A percentile compares a stretch with the other conserved stretches of the same genome.
Evolutionary conservation across 208 protist species (phyloP).

Genomic region (Acanthamoeba healyi): DNA sequence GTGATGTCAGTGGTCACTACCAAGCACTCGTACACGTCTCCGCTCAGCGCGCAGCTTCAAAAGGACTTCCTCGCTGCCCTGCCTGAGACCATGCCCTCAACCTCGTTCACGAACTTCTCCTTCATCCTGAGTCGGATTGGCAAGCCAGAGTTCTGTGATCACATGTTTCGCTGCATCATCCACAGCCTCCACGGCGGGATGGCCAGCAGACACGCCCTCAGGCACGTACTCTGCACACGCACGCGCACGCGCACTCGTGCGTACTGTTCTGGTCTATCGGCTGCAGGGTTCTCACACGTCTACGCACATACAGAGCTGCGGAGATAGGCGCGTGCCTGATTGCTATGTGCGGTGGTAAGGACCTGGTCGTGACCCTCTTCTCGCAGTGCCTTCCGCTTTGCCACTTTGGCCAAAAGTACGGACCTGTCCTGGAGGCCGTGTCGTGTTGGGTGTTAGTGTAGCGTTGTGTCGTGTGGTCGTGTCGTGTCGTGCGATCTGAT

Average conservation of each 20-base stretch:
- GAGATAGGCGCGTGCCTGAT: slow-evolving; percentile 23
- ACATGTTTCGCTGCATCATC: slow-evolving; percentile 43
- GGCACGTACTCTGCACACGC: not conserved
- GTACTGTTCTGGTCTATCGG: too few relatives aligned
- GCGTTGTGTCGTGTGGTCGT: too few relatives aligned
- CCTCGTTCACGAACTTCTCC: not conserved
- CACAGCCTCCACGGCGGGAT: slow-evolving; percentile 37
- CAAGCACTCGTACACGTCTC: not conserved
- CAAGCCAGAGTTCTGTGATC: slow-evolving; percentile 30
- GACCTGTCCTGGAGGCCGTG: not conserved
- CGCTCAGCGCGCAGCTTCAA: not conserved
- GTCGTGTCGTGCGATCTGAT: too few relatives aligned
- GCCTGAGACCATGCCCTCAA: slow-evolving; percentile 10
- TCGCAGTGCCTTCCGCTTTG: slow-evolving; percentile 1
- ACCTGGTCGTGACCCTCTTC: slow-evolving; percentile 16
- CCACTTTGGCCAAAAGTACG: slow-evolving; percentile 30
- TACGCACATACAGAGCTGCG: not conserved
- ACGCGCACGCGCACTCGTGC: too few relatives aligned
- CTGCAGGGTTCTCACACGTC: too few relatives aligned
- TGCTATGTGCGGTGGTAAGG: not conserved
- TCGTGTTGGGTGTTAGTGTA: too few relatives aligned
- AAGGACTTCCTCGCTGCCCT: slow-evolving; percentile 25
- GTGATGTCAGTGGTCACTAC: not conserved
- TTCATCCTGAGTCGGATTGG: slow-evolving; percentile 16
- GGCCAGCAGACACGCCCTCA: slow-evolving; percentile 3